Base-by-base conservation (phyloP, 768 basidiomycete species). In the Nidularia sp. region DNA sequence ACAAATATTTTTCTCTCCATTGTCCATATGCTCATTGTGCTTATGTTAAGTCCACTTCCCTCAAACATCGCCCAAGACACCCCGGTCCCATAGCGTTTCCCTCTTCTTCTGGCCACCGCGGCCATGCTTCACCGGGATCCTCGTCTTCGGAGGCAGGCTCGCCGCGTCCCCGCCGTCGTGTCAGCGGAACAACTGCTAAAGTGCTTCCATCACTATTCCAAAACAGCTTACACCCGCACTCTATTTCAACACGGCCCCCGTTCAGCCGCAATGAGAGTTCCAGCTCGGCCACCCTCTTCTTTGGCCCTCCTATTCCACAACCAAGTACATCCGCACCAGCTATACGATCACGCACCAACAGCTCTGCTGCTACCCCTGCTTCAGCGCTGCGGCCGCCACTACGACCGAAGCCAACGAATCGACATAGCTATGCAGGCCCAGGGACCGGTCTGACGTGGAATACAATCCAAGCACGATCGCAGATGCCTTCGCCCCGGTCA, bases 341-440 rank as follows among this genome's bases (percentile, higher is more conserved):
- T 25, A 35, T 53, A 31, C 69, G 70, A 34, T 62, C 70, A 22
- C 66, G 73, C 45, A 68, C 65, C 42, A 64, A 63, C 52, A 65
- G 64, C 13, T 59, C 63, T 42, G 51, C 58, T 46, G 51, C 61
- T 15, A 18, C 18, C 18, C 58, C 48, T 18, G 62, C 50, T 36
- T 53, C 63, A 4, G 36, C 15, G 15, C 53, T 64, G 55, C 47
- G 63, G 5, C 57, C 34, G 42, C 35, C 54, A 15, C 18, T 45
- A 4, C 66, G 72, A 53, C 65, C 72, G 3, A 68, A 67, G 49
- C 50, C 65, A 22, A 53, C 65, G 34, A 81, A 79, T 57, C 77
- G 86, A 52, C 86, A 88, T 56, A 88, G 85, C 55, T 87, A 86
- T 64, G 79, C 81, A 12, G 85, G 84, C 4, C 66, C 75, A 10